Percentiles rank a stretch among this genome's conserved stretches.
Conservation (phyloP, 2,329 filamentous ascomycete species). For the Verticillium nonalfalfae region DNA sequence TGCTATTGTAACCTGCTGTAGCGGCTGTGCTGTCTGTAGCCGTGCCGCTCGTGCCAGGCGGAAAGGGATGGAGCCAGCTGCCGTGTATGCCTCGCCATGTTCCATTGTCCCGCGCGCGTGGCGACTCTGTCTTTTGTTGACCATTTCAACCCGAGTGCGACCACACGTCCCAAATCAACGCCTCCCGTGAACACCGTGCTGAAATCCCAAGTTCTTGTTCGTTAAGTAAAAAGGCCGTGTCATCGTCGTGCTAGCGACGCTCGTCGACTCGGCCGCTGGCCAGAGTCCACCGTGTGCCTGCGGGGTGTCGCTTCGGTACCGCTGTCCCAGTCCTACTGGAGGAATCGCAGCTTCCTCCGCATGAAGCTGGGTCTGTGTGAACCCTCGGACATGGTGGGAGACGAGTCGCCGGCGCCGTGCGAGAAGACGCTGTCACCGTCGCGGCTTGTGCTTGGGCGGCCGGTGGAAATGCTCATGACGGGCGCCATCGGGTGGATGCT, state of each 20-base stretch:
- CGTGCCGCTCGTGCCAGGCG: neutral
- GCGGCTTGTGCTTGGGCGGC: slow-evolving; percentile 17
- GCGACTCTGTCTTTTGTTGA: neutral
- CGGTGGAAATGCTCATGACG: slow-evolving; percentile 5
- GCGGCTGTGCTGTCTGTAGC: neutral
- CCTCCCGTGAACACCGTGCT: slow-evolving; percentile 8
- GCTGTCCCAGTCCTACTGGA: slow-evolving; percentile 6
- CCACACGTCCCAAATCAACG: neutral
- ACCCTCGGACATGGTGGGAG: slow-evolving; percentile 6
- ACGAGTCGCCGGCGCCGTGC: slow-evolving; percentile 15
- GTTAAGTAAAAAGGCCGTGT: slow-evolving; percentile 5
- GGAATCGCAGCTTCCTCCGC: slow-evolving; percentile 2
- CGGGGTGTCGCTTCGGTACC: neutral
- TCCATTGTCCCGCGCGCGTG: neutral
- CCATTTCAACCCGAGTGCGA: neutral
- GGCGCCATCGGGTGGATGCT: slow-evolving; percentile 10
- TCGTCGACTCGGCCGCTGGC: neutral
- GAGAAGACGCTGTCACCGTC: slow-evolving; percentile 31
- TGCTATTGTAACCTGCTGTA: neutral
- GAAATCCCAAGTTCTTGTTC: neutral
- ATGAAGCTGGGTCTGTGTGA: neutral
- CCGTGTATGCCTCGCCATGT: neutral
- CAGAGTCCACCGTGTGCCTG: neutral
- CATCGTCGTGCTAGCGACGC: slow-evolving; percentile 2
- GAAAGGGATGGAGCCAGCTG: neutral